Evolutionary conservation across 495 filamentous ascomycete genomes (phyloP).

Genomic region (Tuber umbilicatum): DNA sequence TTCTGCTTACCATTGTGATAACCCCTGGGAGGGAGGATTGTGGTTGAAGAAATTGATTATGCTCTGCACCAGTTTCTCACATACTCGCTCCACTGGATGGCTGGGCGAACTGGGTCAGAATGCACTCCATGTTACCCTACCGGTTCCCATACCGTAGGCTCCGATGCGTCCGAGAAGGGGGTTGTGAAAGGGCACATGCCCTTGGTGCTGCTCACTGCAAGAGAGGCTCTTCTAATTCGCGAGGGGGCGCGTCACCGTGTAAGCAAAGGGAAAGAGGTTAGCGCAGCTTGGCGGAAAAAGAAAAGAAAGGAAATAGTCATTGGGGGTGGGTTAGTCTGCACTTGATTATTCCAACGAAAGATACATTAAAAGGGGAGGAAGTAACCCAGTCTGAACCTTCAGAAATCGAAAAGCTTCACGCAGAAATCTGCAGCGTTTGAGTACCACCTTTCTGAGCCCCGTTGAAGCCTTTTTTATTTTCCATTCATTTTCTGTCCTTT

Average conservation of each 20-base stretch:
- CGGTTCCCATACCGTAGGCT: neutral
- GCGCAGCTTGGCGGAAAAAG: neutral
- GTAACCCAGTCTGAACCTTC: constrained; percentile 37
- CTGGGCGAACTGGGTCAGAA: neutral
- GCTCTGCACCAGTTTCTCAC: neutral
- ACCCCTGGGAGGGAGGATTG: neutral
- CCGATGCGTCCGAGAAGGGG: neutral
- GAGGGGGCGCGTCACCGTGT: neutral
- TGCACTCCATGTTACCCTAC: neutral
- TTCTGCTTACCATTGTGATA: neutral
- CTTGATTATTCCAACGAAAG: neutral
- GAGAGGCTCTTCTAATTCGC: neutral
- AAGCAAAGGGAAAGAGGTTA: constrained; percentile 1
- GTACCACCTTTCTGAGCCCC: constrained; percentile 19
- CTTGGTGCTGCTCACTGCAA: neutral
- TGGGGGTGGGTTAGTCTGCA: neutral
- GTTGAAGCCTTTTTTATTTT: constrained; percentile 15
- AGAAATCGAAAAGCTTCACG: constrained; percentile 35
- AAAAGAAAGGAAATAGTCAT: neutral
- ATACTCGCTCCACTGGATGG: neutral
- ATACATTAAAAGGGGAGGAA: constrained; percentile 39
- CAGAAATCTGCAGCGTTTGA: neutral
- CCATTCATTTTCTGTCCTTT: neutral
- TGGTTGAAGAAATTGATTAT: neutral
- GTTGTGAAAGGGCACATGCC: neutral